Evolutionary conservation across 2,329 filamentous ascomycete species (phyloP).

Genomic region (Colletotrichum chrysophilum): DNA sequence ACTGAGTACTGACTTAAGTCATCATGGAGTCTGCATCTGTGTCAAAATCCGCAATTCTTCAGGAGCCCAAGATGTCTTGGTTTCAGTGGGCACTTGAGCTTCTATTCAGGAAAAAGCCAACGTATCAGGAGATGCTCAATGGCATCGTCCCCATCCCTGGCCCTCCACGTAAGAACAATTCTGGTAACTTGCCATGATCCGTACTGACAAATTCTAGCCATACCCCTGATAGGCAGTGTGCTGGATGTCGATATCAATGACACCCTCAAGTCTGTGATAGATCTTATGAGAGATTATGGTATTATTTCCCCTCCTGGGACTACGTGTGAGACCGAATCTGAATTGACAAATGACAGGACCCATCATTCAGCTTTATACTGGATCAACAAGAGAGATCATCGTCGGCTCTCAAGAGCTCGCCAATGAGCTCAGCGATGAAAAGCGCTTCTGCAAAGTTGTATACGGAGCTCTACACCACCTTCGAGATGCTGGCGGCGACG

Average conservation of each 20-base stretch:
- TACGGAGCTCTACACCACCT: not conserved
- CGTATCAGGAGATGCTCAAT: not conserved
- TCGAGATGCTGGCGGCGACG: constrained; percentile 44
- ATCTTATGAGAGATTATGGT: not conserved
- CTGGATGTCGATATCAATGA: not conserved
- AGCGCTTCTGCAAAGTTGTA: not conserved
- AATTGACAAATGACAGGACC: not conserved
- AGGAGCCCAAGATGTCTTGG: not conserved
- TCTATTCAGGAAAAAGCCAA: not conserved
- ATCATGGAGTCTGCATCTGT: not conserved
- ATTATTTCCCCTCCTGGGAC: not conserved
- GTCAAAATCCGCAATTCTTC: not conserved
- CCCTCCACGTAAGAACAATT: not conserved
- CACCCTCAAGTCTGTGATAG: not conserved
- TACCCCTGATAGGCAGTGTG: not conserved
- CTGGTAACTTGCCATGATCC: not conserved
- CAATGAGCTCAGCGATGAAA: not conserved
- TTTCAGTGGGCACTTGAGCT: not conserved
- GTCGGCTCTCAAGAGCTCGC: not conserved
- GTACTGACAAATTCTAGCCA: not conserved
- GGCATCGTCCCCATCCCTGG: not conserved
- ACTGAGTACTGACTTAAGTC: not conserved
- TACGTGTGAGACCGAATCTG: not conserved
- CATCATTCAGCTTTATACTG: not conserved
- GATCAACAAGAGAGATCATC: not conserved